Evolutionary conservation across 2,329 filamentous ascomycete species (phyloP).

Genomic region (Colletotrichum acutatum): DNA sequence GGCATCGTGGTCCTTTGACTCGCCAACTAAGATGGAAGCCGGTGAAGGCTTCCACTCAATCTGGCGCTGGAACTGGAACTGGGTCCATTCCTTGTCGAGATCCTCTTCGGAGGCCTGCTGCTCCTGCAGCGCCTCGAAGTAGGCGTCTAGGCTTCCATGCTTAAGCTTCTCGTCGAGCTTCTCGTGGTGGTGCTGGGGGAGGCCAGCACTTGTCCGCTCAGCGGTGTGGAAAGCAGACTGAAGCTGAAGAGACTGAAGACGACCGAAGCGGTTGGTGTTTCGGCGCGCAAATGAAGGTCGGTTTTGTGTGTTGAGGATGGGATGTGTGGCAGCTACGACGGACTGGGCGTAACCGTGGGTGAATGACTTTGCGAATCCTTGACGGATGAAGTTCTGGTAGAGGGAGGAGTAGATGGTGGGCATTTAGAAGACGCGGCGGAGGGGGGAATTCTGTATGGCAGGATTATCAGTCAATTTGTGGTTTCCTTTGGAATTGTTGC

Average conservation of each 20-base stretch:
- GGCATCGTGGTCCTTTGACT: constrained; percentile 64
- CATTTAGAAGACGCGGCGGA: constrained; percentile 87
- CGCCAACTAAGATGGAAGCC: constrained; percentile 68
- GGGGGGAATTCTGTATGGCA: constrained; percentile 61
- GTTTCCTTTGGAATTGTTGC: neutral
- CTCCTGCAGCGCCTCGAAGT: constrained; percentile 90
- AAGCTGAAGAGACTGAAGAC: constrained; percentile 69
- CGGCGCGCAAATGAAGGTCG: constrained; percentile 71
- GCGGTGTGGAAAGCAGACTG: constrained; percentile 79
- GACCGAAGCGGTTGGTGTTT: constrained; percentile 65
- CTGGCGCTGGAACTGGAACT: constrained; percentile 88
- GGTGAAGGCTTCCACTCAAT: constrained; percentile 86
- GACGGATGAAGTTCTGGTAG: constrained; percentile 89
- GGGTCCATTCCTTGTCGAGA: constrained; percentile 85
- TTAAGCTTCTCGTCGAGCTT: constrained; percentile 58
- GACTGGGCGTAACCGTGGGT: constrained; percentile 98
- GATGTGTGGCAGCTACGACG: constrained; percentile 92
- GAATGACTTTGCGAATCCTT: constrained; percentile 96
- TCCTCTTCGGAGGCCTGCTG: constrained; percentile 66
- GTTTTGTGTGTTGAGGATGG: constrained; percentile 78
- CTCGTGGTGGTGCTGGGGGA: constrained; percentile 68
- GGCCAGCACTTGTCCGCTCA: constrained; percentile 61
- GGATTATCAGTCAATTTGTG: constrained; percentile 44
- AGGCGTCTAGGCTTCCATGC: constrained; percentile 83
- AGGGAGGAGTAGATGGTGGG: constrained; percentile 76